Percentiles rank a stretch among this genome's conserved stretches.
Evolutionary conservation across 768 basidiomycete genomes (phyloP).

Genomic region (Lactifluus subvellereus): DNA sequence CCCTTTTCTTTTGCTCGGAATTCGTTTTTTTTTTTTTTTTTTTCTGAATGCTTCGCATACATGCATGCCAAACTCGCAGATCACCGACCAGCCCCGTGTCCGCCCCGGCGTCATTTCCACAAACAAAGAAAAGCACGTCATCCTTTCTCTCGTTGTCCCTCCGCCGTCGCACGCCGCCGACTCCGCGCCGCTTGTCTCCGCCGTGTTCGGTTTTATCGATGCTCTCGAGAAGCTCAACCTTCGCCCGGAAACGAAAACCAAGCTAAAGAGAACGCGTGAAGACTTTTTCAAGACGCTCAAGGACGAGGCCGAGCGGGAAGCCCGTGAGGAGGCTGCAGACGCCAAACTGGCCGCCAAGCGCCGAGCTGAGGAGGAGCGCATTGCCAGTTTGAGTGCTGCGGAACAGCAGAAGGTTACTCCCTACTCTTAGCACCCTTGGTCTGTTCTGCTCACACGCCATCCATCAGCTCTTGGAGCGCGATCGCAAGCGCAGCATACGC

Average conservation of each 20-base stretch:
- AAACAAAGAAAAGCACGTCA: conserved; percentile 64
- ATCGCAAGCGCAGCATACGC: conserved; percentile 63
- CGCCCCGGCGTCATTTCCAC: conserved; percentile 51
- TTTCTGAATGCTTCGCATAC: neutral
- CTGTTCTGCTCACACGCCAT: neutral
- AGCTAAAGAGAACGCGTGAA: conserved; percentile 69
- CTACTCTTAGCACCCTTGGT: conserved; percentile 7
- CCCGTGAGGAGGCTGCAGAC: conserved; percentile 66
- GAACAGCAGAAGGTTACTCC: conserved; percentile 77
- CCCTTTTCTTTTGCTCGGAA: neutral
- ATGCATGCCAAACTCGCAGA: conserved; percentile 32
- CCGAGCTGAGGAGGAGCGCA: conserved; percentile 64
- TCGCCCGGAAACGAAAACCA: conserved; percentile 76
- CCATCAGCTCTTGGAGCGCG: conserved; percentile 59
- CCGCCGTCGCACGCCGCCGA: conserved; percentile 42
- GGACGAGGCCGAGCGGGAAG: conserved; percentile 60
- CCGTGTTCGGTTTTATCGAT: conserved; percentile 74
- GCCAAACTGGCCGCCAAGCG: conserved; percentile 69
- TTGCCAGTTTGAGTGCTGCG: conserved; percentile 65
- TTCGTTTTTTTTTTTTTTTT: conserved; percentile 5
- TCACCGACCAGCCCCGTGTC: conserved; percentile 80
- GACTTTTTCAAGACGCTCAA: conserved; percentile 63
- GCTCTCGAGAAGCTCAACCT: conserved; percentile 45
- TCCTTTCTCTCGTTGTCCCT: conserved; percentile 60
- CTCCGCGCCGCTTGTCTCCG: conserved; percentile 55